These are phyloP conservation scores for Leccinum pallidistipes DNA, from an alignment of 1,284 basidiomycete genomes.

Conservation along the genomic window DNA sequence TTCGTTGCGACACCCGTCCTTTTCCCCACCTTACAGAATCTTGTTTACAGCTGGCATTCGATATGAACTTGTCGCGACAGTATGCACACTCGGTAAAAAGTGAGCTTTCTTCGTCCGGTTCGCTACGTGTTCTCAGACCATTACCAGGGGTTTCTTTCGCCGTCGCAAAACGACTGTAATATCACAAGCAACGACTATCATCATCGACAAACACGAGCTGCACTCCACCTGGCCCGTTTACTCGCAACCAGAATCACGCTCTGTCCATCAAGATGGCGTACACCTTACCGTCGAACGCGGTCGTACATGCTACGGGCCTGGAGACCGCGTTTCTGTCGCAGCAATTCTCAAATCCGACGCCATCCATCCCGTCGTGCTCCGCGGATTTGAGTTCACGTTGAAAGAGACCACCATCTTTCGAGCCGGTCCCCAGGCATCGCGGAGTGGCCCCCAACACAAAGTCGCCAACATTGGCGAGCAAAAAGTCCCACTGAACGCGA, in stretches of 20 bases:
- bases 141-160: conserved; percentile 64
- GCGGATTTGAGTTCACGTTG: conserved; percentile 78
- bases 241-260: conserved; percentile 72
- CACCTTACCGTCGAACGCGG: conserved; percentile 74
- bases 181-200: conserved; percentile 62
- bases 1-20: background rate
- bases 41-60: conserved; percentile 62
- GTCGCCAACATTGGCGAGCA: conserved; percentile 56
- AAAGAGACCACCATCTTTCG: conserved; percentile 73
- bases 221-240: conserved; percentile 91
- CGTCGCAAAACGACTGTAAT: conserved; percentile 62
- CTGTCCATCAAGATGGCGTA: conserved; percentile 63
- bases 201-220: conserved; percentile 87
- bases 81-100: conserved; percentile 84
- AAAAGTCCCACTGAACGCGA: conserved; percentile 70
- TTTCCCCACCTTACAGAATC: background rate
- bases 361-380: conserved; percentile 60
- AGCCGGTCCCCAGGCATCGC: conserved; percentile 51
- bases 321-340: conserved; percentile 72
- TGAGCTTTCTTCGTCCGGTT: conserved; percentile 33
- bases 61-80: conserved; percentile 83
- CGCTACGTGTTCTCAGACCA: conserved; percentile 4
- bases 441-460: conserved; percentile 56
- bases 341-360: conserved; percentile 73
- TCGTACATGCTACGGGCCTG: conserved; percentile 79